Evolutionary conservation across 805 yeast species (phyloP).

Genomic region (Saccharomyces eubayanus): DNA sequence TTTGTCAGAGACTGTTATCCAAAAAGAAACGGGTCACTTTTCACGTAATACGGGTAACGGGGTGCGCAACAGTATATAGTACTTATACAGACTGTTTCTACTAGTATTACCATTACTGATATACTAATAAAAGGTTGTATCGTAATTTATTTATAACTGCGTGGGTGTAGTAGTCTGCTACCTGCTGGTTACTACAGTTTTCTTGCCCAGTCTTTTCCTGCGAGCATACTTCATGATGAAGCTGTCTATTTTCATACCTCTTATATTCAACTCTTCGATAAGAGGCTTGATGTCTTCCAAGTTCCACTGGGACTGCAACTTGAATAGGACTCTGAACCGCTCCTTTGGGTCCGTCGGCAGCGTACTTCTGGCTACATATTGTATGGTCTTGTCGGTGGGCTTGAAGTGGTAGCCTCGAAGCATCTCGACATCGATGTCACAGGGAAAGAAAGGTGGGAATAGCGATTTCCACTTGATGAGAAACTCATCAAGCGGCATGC

Average conservation of each 20-base stretch:
- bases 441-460: constrained; percentile 55
- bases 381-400: constrained; percentile 42
- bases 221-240: constrained; percentile 58
- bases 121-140: background rate
- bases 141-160: no score
- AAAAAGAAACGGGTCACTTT: background rate
- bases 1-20: background rate
- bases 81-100: background rate
- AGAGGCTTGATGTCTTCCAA: constrained; percentile 57
- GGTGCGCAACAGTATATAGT: background rate
- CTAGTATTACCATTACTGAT: background rate
- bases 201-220: constrained; percentile 40
- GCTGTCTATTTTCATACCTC: constrained; percentile 46
- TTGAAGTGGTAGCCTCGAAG: constrained; percentile 49
- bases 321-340: constrained; percentile 47
- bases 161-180: background rate
- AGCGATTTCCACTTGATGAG: constrained; percentile 53
- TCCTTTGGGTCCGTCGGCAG: constrained; percentile 42
- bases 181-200: constrained; percentile 31
- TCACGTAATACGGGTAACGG: background rate
- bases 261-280: constrained; percentile 48
- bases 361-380: constrained; percentile 41
- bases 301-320: constrained; percentile 50
- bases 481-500: constrained; percentile 43
- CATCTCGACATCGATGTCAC: constrained; percentile 46